phyloP scores from a whole-genome alignment of 2,329 filamentous ascomycete genomes.

The Sphaerulina populicola region DNA sequence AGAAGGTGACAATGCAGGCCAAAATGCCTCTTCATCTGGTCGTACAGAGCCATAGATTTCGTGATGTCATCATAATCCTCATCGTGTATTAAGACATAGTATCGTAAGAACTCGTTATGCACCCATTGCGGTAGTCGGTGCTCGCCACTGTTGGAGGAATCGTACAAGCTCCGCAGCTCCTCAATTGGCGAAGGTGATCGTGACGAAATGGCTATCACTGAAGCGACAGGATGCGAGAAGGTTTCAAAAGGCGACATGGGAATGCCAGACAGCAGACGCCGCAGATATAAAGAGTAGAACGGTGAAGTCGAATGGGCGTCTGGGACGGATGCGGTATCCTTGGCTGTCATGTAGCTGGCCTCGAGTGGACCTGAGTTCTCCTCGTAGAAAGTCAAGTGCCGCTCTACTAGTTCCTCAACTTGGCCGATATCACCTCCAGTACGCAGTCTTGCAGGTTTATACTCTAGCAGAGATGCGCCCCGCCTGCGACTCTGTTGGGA shows the following conservation, averaged over 20 bases:
- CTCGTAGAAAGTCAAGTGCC: conserved; percentile 70
- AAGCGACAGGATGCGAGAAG: conserved; percentile 87
- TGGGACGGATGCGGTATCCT: conserved; percentile 14
- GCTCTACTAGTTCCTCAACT: conserved; percentile 71
- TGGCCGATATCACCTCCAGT: conserved; percentile 52
- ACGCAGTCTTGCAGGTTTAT: conserved; percentile 35
- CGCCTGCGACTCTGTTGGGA: background rate
- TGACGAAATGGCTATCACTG: conserved; percentile 91
- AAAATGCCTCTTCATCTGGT: conserved; percentile 99
- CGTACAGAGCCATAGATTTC: conserved; percentile 81
- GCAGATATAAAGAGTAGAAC: conserved; percentile 78
- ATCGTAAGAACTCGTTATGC: conserved; percentile 82
- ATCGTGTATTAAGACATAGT: conserved; percentile 94
- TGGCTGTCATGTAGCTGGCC: conserved; percentile 39
- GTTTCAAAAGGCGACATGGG: conserved; percentile 79
- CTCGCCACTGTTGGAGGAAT: conserved; percentile 70
- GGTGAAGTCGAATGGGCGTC: conserved; percentile 34
- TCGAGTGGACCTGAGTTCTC: conserved; percentile 35
- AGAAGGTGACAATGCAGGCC: conserved; percentile 91
- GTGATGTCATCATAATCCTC: conserved; percentile 91
- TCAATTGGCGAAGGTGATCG: conserved; percentile 76
- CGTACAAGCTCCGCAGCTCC: conserved; percentile 73
- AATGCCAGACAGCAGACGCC: conserved; percentile 70
- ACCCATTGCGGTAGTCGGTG: conserved; percentile 73
- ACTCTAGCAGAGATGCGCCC: conserved; percentile 26